A percentile compares a stretch with the other conserved stretches of the same genome.
These are phyloP conservation scores for Leccinum boreale DNA, from an alignment of 768 basidiomycete genomes.

Conservation along the genomic window DNA sequence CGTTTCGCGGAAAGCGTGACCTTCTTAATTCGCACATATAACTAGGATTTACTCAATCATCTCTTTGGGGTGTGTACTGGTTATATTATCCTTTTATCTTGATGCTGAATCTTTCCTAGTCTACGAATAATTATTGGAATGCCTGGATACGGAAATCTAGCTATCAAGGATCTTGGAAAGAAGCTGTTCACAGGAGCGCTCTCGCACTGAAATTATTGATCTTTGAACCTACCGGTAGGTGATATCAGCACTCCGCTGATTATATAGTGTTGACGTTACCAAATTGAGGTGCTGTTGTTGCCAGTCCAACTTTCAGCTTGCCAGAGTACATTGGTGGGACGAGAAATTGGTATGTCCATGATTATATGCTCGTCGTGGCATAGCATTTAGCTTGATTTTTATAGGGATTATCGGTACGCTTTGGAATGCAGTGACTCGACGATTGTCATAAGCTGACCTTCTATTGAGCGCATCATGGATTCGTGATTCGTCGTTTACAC, in stretches of 20 bases:
- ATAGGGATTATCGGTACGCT: conserved; percentile 63
- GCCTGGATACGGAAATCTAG: conserved; percentile 87
- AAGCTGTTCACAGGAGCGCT: conserved; percentile 89
- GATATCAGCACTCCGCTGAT: background rate
- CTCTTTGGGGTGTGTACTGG: conserved; percentile 47
- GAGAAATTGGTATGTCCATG: conserved; percentile 70
- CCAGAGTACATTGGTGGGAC: conserved; percentile 91
- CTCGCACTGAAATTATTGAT: conserved; percentile 92
- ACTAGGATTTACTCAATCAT: conserved; percentile 52
- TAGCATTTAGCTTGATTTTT: background rate
- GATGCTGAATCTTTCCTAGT: conserved; percentile 31
- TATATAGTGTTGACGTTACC: background rate
- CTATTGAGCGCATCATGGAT: conserved; percentile 74
- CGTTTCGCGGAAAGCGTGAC: background rate
- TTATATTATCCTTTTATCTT: background rate
- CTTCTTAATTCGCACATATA: background rate
- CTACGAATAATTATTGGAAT: conserved; percentile 83
- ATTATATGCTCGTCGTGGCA: background rate
- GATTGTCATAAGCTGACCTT: background rate
- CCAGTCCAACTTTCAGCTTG: conserved; percentile 92
- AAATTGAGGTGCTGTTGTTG: conserved; percentile 77
- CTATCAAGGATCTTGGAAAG: conserved; percentile 93
- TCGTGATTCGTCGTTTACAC: conserved; percentile 93
- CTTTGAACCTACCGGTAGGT: conserved; percentile 80
- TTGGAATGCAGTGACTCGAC: background rate